Base-by-base conservation (phyloP, 2,329 filamentous ascomycete species). In the Arthrobotrys conoides region DNA sequence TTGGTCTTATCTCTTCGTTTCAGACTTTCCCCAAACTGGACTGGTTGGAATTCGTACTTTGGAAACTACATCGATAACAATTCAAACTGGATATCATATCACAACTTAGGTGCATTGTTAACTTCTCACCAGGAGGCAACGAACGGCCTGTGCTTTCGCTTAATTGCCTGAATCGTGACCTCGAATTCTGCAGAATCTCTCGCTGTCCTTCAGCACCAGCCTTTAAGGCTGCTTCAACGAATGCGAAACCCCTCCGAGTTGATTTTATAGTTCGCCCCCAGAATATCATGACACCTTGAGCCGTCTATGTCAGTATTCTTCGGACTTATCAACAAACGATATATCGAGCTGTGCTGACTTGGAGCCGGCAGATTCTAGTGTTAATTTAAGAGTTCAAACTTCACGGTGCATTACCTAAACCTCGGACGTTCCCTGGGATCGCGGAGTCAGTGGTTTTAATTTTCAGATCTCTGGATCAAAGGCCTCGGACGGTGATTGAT, bases 291-390 rank as follows among this genome's bases (percentile, higher is more conserved):
- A 61, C 27, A 61, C 18, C 36, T 61, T 61, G 48, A 41, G 48
- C 27, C 46, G 30, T 65, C 63, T 24, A 69, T 68, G 73, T 77
- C 66, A 18, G 66, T 71, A 64, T 63, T 61, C 61, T 48, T 12
- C 59, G 33, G 61, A 64, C 18, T 36, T 55, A 27, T n/a, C 61
- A 61, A 46, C 38, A 46, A 46, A 55, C 61, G 57, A 27, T 9
- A 5, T n/a, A 63, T 59, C 68, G 55, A 53, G 63, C 46, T 36
- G 55, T 72, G 63, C 75, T 78, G 75, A 78, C 75, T 59, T 30
- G 46, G 16, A 24, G 57, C 69, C 75, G 68, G 75, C 57, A 71
- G 73, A 77, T 77, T 67, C 49, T 48, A 77, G 65, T 44, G 57
- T 46, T 46, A 69, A 63, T 46, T 53, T 65, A 18, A 20, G 18